These are phyloP conservation scores for Sporothrix inflata DNA, from an alignment of 2,329 filamentous ascomycete genomes.

Conservation along the genomic window DNA sequence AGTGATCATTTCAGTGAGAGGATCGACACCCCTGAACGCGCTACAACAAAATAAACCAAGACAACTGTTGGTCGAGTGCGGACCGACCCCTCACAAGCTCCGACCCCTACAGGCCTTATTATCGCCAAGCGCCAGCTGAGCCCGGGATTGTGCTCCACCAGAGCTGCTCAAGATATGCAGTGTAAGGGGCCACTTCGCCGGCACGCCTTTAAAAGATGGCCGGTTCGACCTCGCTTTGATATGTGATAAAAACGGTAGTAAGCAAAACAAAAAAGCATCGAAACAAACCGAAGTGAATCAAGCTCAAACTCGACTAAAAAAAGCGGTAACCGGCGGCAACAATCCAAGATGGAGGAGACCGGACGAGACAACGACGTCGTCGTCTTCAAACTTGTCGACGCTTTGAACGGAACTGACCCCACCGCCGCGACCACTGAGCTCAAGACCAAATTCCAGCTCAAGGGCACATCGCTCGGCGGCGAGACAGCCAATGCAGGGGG, in stretches of 20 bases:
- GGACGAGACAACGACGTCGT: conserved; percentile 1
- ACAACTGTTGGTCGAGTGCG: conserved; percentile 8
- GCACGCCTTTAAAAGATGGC: not conserved
- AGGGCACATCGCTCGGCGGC: conserved; percentile 12
- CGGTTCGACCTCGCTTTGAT: not conserved
- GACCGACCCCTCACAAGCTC: conserved; percentile 5
- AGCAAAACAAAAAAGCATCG: not conserved
- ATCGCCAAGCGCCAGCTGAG: conserved; percentile 1
- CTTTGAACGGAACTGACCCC: not conserved
- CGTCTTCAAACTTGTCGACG: conserved; percentile 21
- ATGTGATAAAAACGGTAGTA: not conserved
- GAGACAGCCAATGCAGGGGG: conserved; percentile 16
- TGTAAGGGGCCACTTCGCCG: not conserved
- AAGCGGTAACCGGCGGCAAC: no score
- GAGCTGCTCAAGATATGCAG: not conserved
- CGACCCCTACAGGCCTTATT: not conserved
- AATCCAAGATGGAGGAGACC: not conserved
- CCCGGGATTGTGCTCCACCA: not conserved
- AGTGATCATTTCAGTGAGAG: conserved; percentile 5
- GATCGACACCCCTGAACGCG: not conserved
- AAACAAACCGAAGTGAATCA: not conserved
- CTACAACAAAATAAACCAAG: not conserved
- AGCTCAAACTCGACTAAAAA: not conserved
- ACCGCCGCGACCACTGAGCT: not conserved
- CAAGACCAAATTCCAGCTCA: conserved; percentile 16